Evolutionary conservation across 495 filamentous ascomycete species (phyloP), one percentile per base, ranked within the genome.

Genomic region (Lichina pygmaea): DNA sequence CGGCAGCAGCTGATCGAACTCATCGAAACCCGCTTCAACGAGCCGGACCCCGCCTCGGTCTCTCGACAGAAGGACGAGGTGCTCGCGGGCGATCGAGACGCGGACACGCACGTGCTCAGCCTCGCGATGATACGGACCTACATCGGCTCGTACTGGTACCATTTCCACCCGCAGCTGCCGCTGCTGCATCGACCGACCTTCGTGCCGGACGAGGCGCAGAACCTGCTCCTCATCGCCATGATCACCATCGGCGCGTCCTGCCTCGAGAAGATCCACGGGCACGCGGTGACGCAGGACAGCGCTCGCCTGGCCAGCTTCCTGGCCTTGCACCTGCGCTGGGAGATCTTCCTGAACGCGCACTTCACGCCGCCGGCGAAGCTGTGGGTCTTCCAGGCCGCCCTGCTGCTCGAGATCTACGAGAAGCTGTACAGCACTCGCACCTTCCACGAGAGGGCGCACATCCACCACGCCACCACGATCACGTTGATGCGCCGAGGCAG

Each of bases 151-250:
- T 97, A 83, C 58, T 97, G 89, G 89, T 66, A 76, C 44, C 82
- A 94, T 56, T 92, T 94, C 51, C 91, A 91, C 59, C 74, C 84
- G 44, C 89, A 97, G 55, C 66, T 97, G 49, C 89, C 89, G 6
- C 92, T 97, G 45, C 66, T 97, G 38, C 89, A 97, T 55, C 78
- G 83, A 51, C 84, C 89, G 24, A 95, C 86, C 0, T 97, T 95
- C 60, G 77, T 73, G 8, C 76, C 86, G 0, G 81, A 93, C 57
- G 76, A 77, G 48, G 82, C 81, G 7, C 81, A 81, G 1, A 85
- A 80, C 51, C 61, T 93, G 42, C 66, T 95, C 7, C 60, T 97
- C n/a, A 67, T 95, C 48, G 77, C 79, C n/a, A 78, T 97, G 49
- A 92, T 97, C 63, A 76, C 82, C 0, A 85, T 97, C 52, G 89